Base-by-base conservation (phyloP, 2,329 filamentous ascomycete species). In the Periconia sp. region DNA sequence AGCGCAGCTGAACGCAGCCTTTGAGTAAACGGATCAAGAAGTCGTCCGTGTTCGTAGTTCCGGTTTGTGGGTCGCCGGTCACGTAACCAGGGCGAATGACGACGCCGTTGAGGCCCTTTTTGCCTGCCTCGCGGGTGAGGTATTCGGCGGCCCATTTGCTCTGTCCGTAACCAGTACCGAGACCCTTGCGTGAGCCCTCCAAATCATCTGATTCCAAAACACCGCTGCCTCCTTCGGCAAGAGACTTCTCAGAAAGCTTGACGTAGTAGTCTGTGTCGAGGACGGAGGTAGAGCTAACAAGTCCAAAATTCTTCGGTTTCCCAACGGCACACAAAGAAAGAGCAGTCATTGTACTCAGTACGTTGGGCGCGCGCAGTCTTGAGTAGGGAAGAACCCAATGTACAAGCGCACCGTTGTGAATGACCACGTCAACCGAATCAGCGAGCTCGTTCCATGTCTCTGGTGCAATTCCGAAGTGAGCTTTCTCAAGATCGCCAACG, bases 81-180 rank as follows among this genome's bases (percentile, higher is more conserved):
- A 97, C 86, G 71, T 97, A 97, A 30, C 93, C 92, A 3, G 93
- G 88, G 13, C 93, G 85, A 46, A 96, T 80, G 41, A 96, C 84
- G 19, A 87, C 82, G 15, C 91, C 92, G 15, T 76, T 79, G 1
- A 97, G 83, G 13, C 93, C 92, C 52, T 90, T 83, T 52, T 79
- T 79, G 47, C 92, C 91, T 23, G 93, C 92, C 71, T 91, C 89
- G 20, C 90, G 83, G 19, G 92, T 84, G 45, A 97, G 80, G 60
- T 83, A 84, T 68, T 88, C 85, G 2, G 83, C 82, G 6, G 84
- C 89, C 92, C 92, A 97, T 77, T 97, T 97, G 60, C 85, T 86
- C 73, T 97, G 92, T 2, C 93, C 92, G 65, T 97, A 97, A 6
- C 93, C 92, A 1, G 90, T 96, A 40, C 85, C 86, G 1, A 97